Base-by-base conservation (phyloP, 768 basidiomycete genomes). In the Sarcodon aspratus region DNA sequence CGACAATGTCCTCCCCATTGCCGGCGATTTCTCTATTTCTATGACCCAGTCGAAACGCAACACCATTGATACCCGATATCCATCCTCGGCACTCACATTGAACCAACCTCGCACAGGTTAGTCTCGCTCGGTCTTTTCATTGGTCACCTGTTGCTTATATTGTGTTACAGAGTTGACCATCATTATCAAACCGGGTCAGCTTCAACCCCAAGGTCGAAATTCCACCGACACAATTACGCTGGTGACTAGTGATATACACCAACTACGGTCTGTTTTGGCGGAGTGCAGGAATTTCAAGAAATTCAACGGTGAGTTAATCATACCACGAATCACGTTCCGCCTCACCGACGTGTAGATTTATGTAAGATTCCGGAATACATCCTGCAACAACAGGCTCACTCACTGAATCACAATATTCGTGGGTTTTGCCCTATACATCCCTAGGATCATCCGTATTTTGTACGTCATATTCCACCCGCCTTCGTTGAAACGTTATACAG, bases 211-310 rank as follows among this genome's bases (percentile, higher is more conserved):
- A 13, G 48, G 33, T 49, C 35, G 2, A 27, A 27, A 49, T 17
- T 50, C 13, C 40, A 13, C 48, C 46, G 60, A 62, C 37, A 66
- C 73, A 3, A 60, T 75, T 9, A 64, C 67, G 0, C 71, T 80
- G 36, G 64, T 66, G 33, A 73, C 80, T 0, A 57, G 64, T 17
- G 71, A 82, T 57, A 67, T 71, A 0, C 69, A 73, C 46, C 62
- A 63, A 3, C 58, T 86, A 43, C 69, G 71, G 35, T 53, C 44
- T 9, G 59, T 85, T 12, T 60, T 78, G 9, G 64, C 67, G 1
- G 79, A 83, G 59, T 81, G 74, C 57, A 81, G 74, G 57, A 68
- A 76, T 33, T 57, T 83, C 45, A 78, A 71, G 54, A 71, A 75
- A 35, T 63, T 65, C 2, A 65, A 72, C 48, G 71, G 81, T 80